These are phyloP conservation scores for Hevea brasiliensis DNA, from an alignment of 345 rosid species.

Conservation along the genomic window DNA sequence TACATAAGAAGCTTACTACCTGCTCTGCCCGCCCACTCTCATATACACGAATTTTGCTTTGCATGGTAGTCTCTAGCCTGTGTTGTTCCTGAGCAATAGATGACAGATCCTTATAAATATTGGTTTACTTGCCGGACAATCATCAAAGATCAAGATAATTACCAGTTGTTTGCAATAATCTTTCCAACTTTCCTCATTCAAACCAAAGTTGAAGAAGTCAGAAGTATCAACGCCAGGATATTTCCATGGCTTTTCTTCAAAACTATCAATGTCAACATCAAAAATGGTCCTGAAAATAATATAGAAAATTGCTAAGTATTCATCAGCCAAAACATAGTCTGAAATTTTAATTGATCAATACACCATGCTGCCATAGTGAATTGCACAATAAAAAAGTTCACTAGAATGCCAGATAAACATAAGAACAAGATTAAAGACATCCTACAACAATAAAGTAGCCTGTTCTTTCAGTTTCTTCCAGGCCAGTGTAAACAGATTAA, in stretches of 20 bases:
- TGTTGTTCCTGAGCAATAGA: slow-evolving; percentile 70
- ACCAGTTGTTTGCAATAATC: slow-evolving; percentile 97
- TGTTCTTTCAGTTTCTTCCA: not conserved
- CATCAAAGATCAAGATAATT: slow-evolving; percentile 31
- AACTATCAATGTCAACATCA: slow-evolving; percentile 87
- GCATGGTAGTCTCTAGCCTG: slow-evolving; percentile 90
- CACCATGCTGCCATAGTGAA: not conserved
- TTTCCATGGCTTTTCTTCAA: slow-evolving; percentile 99
- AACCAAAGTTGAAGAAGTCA: slow-evolving; percentile 91
- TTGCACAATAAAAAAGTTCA: not conserved
- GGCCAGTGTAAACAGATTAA: not conserved
- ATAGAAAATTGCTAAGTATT: slow-evolving; percentile 15
- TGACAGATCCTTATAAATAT: slow-evolving; percentile 27
- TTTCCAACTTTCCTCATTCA: slow-evolving; percentile 98
- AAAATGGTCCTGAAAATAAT: slow-evolving; percentile 80
- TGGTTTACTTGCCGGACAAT: slow-evolving; percentile 19
- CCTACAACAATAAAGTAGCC: not conserved
- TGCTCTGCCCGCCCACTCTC: slow-evolving; percentile 94
- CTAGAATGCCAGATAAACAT: not conserved
- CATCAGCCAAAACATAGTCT: slow-evolving; percentile 1
- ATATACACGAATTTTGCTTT: slow-evolving; percentile 96
- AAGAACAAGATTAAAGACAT: not conserved
- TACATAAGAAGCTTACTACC: slow-evolving; percentile 40
- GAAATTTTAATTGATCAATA: not conserved
- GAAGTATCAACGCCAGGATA: slow-evolving; percentile 72